These are phyloP conservation scores for Arachis stenosperma DNA, from an alignment of 306 rosid species.

Conservation along the genomic window DNA sequence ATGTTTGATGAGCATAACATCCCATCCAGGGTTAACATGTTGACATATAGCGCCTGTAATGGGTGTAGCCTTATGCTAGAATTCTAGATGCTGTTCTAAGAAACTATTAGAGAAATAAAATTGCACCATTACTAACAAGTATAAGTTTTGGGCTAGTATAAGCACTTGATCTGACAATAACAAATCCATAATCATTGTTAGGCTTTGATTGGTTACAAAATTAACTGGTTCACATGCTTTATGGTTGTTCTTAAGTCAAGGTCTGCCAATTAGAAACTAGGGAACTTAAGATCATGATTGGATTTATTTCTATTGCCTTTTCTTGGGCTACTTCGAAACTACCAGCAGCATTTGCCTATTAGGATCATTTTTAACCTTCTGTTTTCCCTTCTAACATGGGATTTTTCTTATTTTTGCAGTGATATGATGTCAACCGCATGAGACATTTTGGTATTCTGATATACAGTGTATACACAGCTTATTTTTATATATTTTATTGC, in stretches of 20 bases:
- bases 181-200: slow-evolving; percentile 12
- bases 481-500: slow-evolving; percentile 28
- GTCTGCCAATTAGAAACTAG: background rate
- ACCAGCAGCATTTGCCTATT: background rate
- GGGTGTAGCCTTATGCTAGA: no score
- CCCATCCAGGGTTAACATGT: no score
- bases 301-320: slow-evolving; percentile 9
- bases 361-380: slow-evolving; percentile 1
- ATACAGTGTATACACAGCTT: slow-evolving; percentile 14
- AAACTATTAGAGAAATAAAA: no score
- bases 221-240: slow-evolving; percentile 10
- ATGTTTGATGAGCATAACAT: no score
- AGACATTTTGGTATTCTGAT: slow-evolving; percentile 1
- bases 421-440: slow-evolving; percentile 1
- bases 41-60: no score
- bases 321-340: background rate
- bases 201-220: background rate
- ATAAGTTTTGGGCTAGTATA: no score
- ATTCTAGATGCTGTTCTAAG: no score
- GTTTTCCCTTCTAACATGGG: background rate
- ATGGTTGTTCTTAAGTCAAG: background rate
- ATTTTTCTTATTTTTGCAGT: slow-evolving; percentile 25
- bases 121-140: no score
- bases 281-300: background rate
- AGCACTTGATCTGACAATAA: no score